Conservation (phyloP, 2,329 filamentous ascomycete species). For the Pyrenochaeta sp. region DNA sequence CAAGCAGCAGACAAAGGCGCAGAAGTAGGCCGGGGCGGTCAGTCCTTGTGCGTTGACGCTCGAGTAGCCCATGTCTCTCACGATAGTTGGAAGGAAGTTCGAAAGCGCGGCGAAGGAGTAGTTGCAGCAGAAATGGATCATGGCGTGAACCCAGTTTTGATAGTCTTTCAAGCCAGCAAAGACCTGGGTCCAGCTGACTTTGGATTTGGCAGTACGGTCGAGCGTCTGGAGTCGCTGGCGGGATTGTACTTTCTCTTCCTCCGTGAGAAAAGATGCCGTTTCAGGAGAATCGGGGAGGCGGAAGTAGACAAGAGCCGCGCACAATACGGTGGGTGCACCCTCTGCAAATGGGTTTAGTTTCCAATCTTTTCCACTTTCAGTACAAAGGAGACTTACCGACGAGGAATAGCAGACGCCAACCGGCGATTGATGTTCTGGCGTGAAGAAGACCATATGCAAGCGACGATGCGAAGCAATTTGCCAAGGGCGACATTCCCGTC, state of each 20-base stretch:
- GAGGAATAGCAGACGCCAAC: slow-evolving; percentile 44
- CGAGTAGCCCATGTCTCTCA: slow-evolving; percentile 51
- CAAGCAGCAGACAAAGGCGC: slow-evolving; percentile 47
- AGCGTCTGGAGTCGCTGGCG: no score
- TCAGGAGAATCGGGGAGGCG: slow-evolving; percentile 41
- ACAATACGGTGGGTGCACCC: slow-evolving; percentile 38
- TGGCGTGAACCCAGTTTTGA: slow-evolving; percentile 47
- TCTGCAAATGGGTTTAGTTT: slow-evolving; percentile 9
- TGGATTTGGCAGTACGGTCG: slow-evolving; percentile 41
- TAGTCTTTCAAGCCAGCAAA: slow-evolving; percentile 46
- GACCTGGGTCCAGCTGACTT: slow-evolving; percentile 51
- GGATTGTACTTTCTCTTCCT: no score
- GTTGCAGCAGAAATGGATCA: slow-evolving; percentile 52
- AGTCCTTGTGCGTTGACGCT: slow-evolving; percentile 52
- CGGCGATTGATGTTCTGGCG: slow-evolving; percentile 28
- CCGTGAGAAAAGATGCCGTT: slow-evolving; percentile 37
- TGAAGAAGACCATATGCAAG: slow-evolving; percentile 46
- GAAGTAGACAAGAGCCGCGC: slow-evolving; percentile 39
- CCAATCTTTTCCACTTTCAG: no score
- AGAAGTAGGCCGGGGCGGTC: slow-evolving; percentile 52
- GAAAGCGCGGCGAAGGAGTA: slow-evolving; percentile 50
- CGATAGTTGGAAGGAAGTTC: slow-evolving; percentile 53
- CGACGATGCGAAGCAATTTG: slow-evolving; percentile 44
- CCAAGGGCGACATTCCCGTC: slow-evolving; percentile 39
- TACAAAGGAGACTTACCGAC: slow-evolving; percentile 33